Conservation (phyloP, 1,284 basidiomycete species). For the Bjerkandera adusta region DNA sequence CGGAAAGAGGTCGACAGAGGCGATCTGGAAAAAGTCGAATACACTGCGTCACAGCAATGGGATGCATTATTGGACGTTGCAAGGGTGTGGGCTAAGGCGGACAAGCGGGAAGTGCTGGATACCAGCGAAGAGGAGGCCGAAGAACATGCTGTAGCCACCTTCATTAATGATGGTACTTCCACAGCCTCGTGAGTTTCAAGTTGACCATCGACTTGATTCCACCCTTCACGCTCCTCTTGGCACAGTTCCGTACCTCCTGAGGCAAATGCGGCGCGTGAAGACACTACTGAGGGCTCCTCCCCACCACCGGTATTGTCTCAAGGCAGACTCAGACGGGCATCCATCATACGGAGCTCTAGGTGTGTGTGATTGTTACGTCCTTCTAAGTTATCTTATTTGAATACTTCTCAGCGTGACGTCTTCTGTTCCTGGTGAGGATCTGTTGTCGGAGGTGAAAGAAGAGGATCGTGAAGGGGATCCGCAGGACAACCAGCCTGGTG, state of each 20-base stretch:
- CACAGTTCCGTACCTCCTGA: too few species aligned
- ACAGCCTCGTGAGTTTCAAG: conserved; percentile 14
- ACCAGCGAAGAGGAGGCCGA: conserved; percentile 43
- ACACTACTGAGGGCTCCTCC: background rate
- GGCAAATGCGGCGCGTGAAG: too few species aligned
- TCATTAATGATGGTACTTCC: conserved; percentile 32
- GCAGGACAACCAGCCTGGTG: background rate
- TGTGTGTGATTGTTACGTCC: background rate
- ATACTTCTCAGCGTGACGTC: conserved; percentile 1
- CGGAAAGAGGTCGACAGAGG: conserved; percentile 31
- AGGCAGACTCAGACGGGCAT: background rate
- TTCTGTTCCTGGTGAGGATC: conserved; percentile 1
- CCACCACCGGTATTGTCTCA: background rate
- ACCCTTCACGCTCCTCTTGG: too few species aligned
- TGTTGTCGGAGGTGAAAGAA: background rate
- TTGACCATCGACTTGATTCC: too few species aligned
- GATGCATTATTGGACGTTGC: conserved; percentile 45
- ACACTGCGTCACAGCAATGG: conserved; percentile 47
- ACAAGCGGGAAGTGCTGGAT: conserved; percentile 33
- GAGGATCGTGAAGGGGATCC: background rate
- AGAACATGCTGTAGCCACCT: conserved; percentile 28
- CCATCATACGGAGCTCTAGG: background rate
- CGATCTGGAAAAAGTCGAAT: conserved; percentile 38
- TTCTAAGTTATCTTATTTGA: background rate
- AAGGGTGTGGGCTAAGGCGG: conserved; percentile 37